phyloP scores from a whole-genome alignment of 306 rosid genomes.

The Cucurbita moschata region DNA sequence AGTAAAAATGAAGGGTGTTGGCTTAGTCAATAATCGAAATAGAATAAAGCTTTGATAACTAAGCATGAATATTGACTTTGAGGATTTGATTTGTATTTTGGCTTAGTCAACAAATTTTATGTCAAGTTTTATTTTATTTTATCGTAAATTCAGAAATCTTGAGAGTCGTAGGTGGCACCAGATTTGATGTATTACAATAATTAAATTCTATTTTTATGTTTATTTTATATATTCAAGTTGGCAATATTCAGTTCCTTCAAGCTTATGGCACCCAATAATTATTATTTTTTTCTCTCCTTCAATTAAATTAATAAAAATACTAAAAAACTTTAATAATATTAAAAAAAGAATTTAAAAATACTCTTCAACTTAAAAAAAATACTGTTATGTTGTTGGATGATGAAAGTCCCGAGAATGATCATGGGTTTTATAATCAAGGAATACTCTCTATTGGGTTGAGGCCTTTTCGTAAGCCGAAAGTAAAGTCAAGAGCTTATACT shows the following conservation, averaged over 20 bases:
- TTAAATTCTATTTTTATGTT: neutral
- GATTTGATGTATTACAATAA: neutral
- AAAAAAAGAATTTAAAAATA: too few species aligned
- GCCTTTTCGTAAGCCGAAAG: too few species aligned
- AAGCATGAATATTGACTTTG: neutral
- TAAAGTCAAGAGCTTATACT: too few species aligned
- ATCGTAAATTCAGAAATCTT: neutral
- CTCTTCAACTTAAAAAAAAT: too few species aligned
- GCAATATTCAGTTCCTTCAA: neutral
- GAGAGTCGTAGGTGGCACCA: neutral
- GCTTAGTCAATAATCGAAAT: neutral
- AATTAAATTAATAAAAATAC: too few species aligned
- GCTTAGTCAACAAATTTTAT: neutral
- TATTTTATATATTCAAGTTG: neutral
- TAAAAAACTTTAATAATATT: too few species aligned
- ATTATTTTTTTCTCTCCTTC: neutral
- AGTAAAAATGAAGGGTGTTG: neutral
- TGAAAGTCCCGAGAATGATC: too few species aligned
- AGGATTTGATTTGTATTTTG: neutral
- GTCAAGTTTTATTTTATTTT: neutral
- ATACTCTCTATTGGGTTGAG: too few species aligned
- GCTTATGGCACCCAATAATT: neutral
- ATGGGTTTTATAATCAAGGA: too few species aligned
- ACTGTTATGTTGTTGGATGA: too few species aligned
- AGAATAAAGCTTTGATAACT: neutral